A percentile compares a stretch with the other conserved stretches of the same genome.
Conservation (phyloP, 768 basidiomycete genomes). For the Hypholoma fasciculare region DNA sequence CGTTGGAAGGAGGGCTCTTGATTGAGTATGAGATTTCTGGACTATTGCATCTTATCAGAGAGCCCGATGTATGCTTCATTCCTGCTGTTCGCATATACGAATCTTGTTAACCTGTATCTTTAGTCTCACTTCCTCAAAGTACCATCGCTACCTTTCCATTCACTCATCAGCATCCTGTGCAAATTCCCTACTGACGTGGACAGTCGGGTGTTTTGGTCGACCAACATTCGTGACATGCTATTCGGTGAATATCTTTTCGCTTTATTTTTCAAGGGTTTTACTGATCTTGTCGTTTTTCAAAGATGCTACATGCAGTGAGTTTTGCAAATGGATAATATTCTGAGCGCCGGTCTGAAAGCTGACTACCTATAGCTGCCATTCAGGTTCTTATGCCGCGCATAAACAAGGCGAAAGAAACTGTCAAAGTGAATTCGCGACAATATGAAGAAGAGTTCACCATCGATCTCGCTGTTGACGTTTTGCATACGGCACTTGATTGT, state of each 20-base stretch:
- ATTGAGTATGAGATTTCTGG: conserved; percentile 67
- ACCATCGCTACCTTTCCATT: conserved; percentile 78
- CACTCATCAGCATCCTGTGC: conserved; percentile 68
- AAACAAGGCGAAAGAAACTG: conserved; percentile 26
- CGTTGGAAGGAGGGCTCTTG: conserved; percentile 65
- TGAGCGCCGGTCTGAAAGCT: conserved; percentile 3
- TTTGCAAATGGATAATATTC: background rate
- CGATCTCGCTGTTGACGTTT: conserved; percentile 41
- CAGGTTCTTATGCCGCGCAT: conserved; percentile 58
- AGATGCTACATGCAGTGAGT: conserved; percentile 41
- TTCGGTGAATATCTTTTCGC: conserved; percentile 50
- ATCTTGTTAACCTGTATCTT: conserved; percentile 13
- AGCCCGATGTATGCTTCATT: conserved; percentile 64
- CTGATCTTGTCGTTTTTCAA: conserved; percentile 8
- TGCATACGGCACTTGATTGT: conserved; percentile 54
- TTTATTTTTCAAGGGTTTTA: background rate
- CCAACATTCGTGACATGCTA: conserved; percentile 58
- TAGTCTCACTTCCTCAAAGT: conserved; percentile 89
- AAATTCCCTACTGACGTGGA: conserved; percentile 81
- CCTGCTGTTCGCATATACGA: background rate
- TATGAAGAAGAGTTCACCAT: conserved; percentile 37
- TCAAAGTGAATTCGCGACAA: conserved; percentile 15
- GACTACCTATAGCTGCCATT: conserved; percentile 43
- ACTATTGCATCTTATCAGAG: conserved; percentile 68
- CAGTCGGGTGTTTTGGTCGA: conserved; percentile 75